Evolutionary conservation across 148 eudicot genomes (phyloP).

Genomic region (Fagopyrum tataricum): DNA sequence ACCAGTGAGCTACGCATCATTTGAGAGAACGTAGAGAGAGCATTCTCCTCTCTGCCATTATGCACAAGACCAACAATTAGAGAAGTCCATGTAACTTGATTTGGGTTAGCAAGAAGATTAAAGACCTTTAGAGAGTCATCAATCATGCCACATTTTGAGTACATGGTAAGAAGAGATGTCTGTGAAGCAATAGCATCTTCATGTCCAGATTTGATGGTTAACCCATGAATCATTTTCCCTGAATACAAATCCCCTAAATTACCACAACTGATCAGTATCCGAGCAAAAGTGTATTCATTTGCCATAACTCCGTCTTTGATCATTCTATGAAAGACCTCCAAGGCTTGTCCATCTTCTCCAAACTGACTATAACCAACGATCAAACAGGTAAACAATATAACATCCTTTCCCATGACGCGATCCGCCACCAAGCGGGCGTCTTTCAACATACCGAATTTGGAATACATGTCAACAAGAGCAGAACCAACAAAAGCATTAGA

Average conservation of each 20-base stretch:
- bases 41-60: constrained; percentile 30
- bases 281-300: constrained; percentile 38
- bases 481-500: constrained; percentile 34
- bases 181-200: constrained; percentile 25
- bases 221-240: constrained; percentile 34
- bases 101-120: constrained; percentile 25
- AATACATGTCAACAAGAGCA: constrained; percentile 41
- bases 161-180: constrained; percentile 41
- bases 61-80: constrained; percentile 36
- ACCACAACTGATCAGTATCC: constrained; percentile 34
- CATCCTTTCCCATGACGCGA: constrained; percentile 34
- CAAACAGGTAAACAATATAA: constrained; percentile 31
- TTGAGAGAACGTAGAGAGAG: constrained; percentile 25
- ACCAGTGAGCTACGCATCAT: constrained; percentile 28
- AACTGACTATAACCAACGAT: constrained; percentile 28
- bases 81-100: constrained; percentile 36
- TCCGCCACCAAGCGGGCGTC: constrained; percentile 30
- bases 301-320: constrained; percentile 26
- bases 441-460: constrained; percentile 32
- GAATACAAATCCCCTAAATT: constrained; percentile 19
- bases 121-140: constrained; percentile 32
- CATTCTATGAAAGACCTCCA: constrained; percentile 27
- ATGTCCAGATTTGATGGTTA: constrained; percentile 26
- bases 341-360: constrained; percentile 28
- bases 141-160: constrained; percentile 32